Percentiles rank a stretch among this genome's conserved stretches.
phyloP scores from a whole-genome alignment of 2,329 filamentous ascomycete genomes.

The Colletotrichum gloeosporioides region DNA sequence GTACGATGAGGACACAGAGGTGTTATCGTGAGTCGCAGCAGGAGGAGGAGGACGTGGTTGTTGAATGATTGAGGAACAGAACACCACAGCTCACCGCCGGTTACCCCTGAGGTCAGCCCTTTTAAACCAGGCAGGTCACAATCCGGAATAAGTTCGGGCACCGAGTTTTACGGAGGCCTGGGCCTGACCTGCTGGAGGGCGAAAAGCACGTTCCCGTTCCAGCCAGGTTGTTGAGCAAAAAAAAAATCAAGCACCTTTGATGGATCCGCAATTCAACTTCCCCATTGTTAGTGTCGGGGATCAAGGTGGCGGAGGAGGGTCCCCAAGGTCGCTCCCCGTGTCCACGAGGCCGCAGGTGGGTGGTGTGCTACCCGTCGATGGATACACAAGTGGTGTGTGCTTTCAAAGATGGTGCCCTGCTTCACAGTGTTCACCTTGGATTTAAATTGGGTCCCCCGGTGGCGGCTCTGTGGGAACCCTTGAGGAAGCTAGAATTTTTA shows the following conservation, averaged over 20 bases:
- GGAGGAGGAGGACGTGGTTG: neutral
- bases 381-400: neutral
- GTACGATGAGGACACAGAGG: neutral
- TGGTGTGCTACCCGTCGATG: neutral
- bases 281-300: neutral
- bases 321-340: neutral
- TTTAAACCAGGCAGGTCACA: neutral
- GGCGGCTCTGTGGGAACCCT: neutral
- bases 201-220: constrained; percentile 1
- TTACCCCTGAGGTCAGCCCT: constrained; percentile 6
- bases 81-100: neutral
- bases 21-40: neutral
- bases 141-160: constrained; percentile 6
- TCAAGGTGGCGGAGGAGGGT: neutral
- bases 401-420: neutral
- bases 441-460: neutral
- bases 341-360: neutral
- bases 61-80: neutral
- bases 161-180: neutral
- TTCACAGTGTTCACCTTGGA: neutral
- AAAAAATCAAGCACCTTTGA: neutral
- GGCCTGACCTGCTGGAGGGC: neutral
- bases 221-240: constrained; percentile 2
- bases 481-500: neutral
- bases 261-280: constrained; percentile 3